Conservation (phyloP, 805 yeast species). For the Candida chauliodis region DNA sequence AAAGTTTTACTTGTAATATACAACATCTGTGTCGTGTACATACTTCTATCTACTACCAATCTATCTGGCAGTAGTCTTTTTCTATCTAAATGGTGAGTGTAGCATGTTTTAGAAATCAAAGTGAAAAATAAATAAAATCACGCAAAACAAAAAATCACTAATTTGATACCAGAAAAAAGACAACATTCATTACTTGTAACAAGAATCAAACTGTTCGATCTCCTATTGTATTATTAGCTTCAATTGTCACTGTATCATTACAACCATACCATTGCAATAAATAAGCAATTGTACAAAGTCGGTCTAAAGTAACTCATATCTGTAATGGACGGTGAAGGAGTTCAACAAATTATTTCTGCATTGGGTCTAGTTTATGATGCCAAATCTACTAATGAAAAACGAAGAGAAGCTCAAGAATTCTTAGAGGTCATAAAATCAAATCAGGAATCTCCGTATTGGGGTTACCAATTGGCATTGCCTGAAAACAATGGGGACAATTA, state of each 20-base stretch:
- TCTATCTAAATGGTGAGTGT: no score
- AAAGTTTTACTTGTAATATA: slow-evolving; percentile 72
- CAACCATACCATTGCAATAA: no score
- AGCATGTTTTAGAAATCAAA: no score
- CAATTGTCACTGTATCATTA: no score
- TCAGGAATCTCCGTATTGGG: slow-evolving; percentile 89
- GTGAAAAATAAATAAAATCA: slow-evolving; percentile 1
- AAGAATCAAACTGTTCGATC: no score
- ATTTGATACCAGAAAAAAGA: neutral
- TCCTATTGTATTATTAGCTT: no score
- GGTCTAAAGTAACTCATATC: no score
- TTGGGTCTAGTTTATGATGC: slow-evolving; percentile 71
- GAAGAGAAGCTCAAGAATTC: slow-evolving; percentile 57
- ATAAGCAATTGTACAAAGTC: no score
- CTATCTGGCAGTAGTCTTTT: no score
- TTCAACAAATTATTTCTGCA: slow-evolving; percentile 72
- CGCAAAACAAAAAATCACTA: slow-evolving; percentile 2
- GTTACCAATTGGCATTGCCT: slow-evolving; percentile 74
- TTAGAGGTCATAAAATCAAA: slow-evolving; percentile 72
- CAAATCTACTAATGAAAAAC: slow-evolving; percentile 52
- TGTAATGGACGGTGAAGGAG: slow-evolving; percentile 65
- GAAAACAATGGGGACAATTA: slow-evolving; percentile 54
- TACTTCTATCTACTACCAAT: no score
- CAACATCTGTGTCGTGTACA: no score
- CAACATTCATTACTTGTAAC: neutral